Evolutionary conservation across 805 yeast species (phyloP).

Genomic region (Ogataea ramenticola): DNA sequence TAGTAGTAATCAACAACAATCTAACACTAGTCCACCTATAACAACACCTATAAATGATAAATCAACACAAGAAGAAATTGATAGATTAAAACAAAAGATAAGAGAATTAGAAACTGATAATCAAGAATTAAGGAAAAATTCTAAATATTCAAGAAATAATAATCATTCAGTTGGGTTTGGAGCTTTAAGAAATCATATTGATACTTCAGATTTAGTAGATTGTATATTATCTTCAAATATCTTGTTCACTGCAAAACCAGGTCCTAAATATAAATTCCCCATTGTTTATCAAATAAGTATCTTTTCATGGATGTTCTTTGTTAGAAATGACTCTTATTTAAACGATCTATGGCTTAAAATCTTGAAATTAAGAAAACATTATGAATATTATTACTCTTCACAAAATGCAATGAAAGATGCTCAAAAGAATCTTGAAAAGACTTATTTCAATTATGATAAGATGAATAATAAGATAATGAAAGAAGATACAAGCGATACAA

Average conservation of each 20-base stretch:
- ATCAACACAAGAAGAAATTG: constrained; percentile 15
- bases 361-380: constrained; percentile 27
- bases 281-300: constrained; percentile 35
- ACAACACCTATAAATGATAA: constrained; percentile 5
- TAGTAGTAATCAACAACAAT: no score
- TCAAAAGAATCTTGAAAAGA: constrained; percentile 23
- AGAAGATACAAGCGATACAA: constrained; percentile 6
- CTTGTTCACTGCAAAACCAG: constrained; percentile 28
- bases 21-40: no score
- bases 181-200: constrained; percentile 6
- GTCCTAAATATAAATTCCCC: constrained; percentile 28
- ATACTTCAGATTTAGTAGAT: constrained; percentile 23
- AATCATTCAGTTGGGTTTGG: background rate
- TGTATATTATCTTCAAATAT: constrained; percentile 27
- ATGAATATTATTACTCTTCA: constrained; percentile 27
- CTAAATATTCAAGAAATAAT: constrained; percentile 1
- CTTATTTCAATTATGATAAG: constrained; percentile 24
- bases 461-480: constrained; percentile 17
- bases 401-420: constrained; percentile 23
- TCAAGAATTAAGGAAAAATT: constrained; percentile 11
- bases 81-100: constrained; percentile 16
- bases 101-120: constrained; percentile 23
- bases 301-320: constrained; percentile 52
- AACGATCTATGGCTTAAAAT: constrained; percentile 44
- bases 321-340: constrained; percentile 51